Evolutionary conservation across 2,329 filamentous ascomycete species (phyloP).

Genomic region (Bertia moriformis): DNA sequence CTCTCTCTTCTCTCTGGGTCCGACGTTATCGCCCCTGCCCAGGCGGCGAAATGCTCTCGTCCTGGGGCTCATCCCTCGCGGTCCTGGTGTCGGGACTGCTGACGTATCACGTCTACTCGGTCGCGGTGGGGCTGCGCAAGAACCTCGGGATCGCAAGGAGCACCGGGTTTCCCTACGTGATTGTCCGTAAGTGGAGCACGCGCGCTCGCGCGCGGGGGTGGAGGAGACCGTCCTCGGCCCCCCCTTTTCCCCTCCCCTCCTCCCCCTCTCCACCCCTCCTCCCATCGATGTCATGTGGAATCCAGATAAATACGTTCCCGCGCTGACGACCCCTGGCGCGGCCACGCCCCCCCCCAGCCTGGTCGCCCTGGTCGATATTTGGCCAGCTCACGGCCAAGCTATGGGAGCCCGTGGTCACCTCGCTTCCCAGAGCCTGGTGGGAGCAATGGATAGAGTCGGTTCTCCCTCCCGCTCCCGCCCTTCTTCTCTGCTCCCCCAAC

Average conservation of each 20-base stretch:
- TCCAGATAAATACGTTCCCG: no score
- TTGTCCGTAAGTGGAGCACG: slow-evolving; percentile 33
- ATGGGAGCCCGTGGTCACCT: slow-evolving; percentile 38
- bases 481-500: neutral
- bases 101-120: slow-evolving; percentile 16
- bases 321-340: no score
- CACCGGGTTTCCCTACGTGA: slow-evolving; percentile 33
- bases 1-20: no score
- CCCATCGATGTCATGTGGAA: no score
- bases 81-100: slow-evolving; percentile 16
- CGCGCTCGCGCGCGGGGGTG: no score
- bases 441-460: slow-evolving; percentile 45
- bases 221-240: no score
- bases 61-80: slow-evolving; percentile 13
- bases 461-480: no score
- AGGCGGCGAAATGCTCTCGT: neutral
- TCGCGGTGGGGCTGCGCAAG: slow-evolving; percentile 17
- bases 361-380: slow-evolving; percentile 29
- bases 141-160: slow-evolving; percentile 34
- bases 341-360: no score
- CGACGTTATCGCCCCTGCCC: no score
- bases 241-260: no score
- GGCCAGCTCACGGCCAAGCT: slow-evolving; percentile 40
- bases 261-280: slow-evolving; percentile 5
- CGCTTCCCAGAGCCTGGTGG: slow-evolving; percentile 38